phyloP scores from a whole-genome alignment of 2,329 filamentous ascomycete genomes.

The Botrytis galanthina region DNA sequence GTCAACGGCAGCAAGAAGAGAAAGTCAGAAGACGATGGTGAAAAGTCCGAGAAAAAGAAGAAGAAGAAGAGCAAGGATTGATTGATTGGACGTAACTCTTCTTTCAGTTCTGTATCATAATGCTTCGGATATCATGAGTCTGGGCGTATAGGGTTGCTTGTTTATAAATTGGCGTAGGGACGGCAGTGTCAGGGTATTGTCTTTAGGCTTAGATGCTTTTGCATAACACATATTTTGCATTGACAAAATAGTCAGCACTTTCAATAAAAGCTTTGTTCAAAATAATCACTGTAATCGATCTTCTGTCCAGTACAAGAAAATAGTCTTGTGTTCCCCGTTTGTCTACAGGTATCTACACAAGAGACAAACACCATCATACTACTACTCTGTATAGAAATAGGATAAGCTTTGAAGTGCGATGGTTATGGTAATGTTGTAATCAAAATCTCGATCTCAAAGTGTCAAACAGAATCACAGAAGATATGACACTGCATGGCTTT shows the following conservation, averaged over 20 bases:
- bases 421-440: background rate
- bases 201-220: slow-evolving; percentile 21
- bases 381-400: background rate
- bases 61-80: slow-evolving; percentile 50
- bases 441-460: background rate
- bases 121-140: slow-evolving; percentile 22
- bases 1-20: slow-evolving; percentile 65
- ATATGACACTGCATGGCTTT: background rate
- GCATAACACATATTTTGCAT: slow-evolving; percentile 20
- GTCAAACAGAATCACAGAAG: background rate
- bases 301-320: background rate
- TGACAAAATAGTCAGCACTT: slow-evolving; percentile 7
- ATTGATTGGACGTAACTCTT: slow-evolving; percentile 21
- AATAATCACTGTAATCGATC: background rate
- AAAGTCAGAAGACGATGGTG: slow-evolving; percentile 59
- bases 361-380: background rate
- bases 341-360: background rate
- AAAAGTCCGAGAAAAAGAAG: slow-evolving; percentile 57
- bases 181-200: slow-evolving; percentile 20
- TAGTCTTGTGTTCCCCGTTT: background rate
- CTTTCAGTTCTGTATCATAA: slow-evolving; percentile 26
- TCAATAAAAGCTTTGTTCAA: slow-evolving; percentile 16
- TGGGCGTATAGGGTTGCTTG: slow-evolving; percentile 22
- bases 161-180: slow-evolving; percentile 21
- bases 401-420: background rate